Base-by-base conservation (phyloP, 2,329 filamentous ascomycete genomes). In the Fusarium penzigii region DNA sequence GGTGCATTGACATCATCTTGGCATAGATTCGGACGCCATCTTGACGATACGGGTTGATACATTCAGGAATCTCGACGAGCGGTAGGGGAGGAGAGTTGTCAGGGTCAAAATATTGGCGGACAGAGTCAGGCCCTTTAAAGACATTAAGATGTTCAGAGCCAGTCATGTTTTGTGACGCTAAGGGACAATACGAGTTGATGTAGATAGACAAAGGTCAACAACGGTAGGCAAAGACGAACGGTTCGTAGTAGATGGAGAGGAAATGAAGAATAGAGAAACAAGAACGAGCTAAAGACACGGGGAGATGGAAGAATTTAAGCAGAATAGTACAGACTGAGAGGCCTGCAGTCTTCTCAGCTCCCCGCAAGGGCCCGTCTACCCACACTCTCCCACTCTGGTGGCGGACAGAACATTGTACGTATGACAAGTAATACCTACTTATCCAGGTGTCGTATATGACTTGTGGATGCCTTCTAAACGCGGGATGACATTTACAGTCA, bases 21-120 rank as follows among this genome's bases (percentile, higher is more conserved):
- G 83, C 83, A 55, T 84, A 85, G 54, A 86, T 84, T 17, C 81
- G 78, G 3, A 86, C 79, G 2, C 80, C 79, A 76, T 86, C 77
- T 17, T 74, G 56, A 44, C 76, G 71, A 56, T 77, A 83, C 1
- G 81, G 81, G 53, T 86, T 86, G 43, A 86, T 71, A 38, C 70
- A 70, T 29, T 73, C 71, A 3, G 83, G 83, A 10, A 86, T 70
- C 67, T 86, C 83, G 14, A 86, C 80, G 3, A 86, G 70, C 5
- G 83, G 83, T 2, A 86, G 62, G 8, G 80, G 81, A 5, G 83
- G 83, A 20, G 77, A 74, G 3, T 65, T 70, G 48, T 85, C 82
- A 2, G 83, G 83, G 56, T 86, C 71, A 59, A 83, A 85, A 63
- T 83, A 86, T 38, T 83, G 69, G 49, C 73, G 75, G 52, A 86